phyloP scores from a whole-genome alignment of 129 eudicot genomes.

The carrot (Daucus carota) region DH1_v3.0 NC_030384.2:33092501-33093000 shows the following conservation, averaged over 20 bases:
- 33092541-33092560: not conserved
- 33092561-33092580: not conserved
- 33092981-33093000: conserved; percentile 31
- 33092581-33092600: no score
- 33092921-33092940: conserved; percentile 23
- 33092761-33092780: conserved; percentile 6
- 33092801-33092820: conserved; percentile 3
- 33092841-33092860: conserved; percentile 36
- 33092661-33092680: not conserved
- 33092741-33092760: not conserved
- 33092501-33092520: no score
- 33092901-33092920: conserved; percentile 24
- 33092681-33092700: not conserved
- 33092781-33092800: not conserved
- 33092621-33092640: not conserved
- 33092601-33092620: no score
- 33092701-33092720: not conserved
- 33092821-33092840: conserved; percentile 58
- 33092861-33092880: conserved; percentile 23
- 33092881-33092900: conserved; percentile 36
- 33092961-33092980: conserved; percentile 24
- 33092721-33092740: not conserved
- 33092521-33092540: no score
- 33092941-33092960: conserved; percentile 23
- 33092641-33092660: not conserved